Evolutionary conservation across 805 yeast genomes (phyloP), one percentile per base, ranked within the genome.

Genomic region (Yarrowia sp.): DNA sequence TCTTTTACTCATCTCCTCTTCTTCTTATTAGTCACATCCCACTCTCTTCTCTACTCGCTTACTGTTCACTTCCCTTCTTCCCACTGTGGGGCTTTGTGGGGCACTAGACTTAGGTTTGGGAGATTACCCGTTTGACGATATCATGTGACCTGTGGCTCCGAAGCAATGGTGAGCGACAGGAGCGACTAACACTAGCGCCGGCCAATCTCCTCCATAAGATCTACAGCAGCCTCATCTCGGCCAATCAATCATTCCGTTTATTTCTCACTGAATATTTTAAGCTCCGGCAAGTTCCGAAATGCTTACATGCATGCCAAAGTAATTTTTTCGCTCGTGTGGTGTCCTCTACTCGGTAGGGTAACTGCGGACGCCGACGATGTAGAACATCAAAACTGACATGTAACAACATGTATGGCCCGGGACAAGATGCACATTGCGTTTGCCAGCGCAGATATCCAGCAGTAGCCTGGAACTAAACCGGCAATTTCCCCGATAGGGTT

Each of bases 261-360:
- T 26, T 26, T 26, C 32, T 3, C 32, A 14, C 19, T 15, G 19
- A 36, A 22, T 5, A 8, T 14, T 9, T 9, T n/a, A 38, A 38
- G n/a, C 38, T 56, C 63, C 63, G 48, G 48, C n/a, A 22, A 8
- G n/a, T 26, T 26, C 63, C 19, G 40, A 26, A 5, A 52, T 15
- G 43, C 45, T 2, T 5, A 19, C 40, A 53, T 53, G 48, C 48
- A 15, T 26, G 46, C 36, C 19, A 41, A 41, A 26, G 10, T 26
- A 10, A 26, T 53, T 41, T 56, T 56, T 56, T 56, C 63, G 63
- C 63, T 56, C 63, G 63, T 56, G 63, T 56, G 63, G 63, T 56
- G 63, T 56, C 63, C 63, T 56, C 48, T 26, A 9, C 14, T n/a
- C 16, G 63, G 63, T 41, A 56, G 63, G 63, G 63, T 56, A 56